phyloP scores from a whole-genome alignment of 192 early-diverging fungal genomes.

The Backusella luteola region DNA sequence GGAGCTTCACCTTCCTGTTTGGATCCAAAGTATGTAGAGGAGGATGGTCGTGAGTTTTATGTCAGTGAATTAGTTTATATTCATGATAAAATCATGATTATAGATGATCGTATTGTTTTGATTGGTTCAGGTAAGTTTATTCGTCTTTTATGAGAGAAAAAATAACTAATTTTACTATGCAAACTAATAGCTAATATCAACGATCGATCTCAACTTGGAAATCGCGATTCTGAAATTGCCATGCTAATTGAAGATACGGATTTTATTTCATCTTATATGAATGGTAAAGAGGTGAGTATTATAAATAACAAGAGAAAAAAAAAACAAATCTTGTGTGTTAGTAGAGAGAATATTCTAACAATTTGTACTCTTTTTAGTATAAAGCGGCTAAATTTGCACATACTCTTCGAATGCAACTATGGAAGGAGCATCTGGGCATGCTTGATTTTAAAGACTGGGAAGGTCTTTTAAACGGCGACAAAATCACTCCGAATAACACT shows the following conservation, averaged over 20 bases:
- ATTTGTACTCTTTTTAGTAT: slow-evolving; percentile 40
- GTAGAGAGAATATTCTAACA: background rate
- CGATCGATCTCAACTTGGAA: background rate
- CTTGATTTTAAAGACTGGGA: slow-evolving; percentile 45
- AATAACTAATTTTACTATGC: slow-evolving; percentile 39
- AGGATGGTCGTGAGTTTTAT: slow-evolving; percentile 27
- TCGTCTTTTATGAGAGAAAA: background rate
- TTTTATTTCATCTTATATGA: slow-evolving; percentile 65
- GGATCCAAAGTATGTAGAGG: slow-evolving; percentile 63
- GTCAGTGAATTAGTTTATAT: slow-evolving; percentile 69
- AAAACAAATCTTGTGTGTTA: background rate
- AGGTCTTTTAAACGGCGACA: background rate
- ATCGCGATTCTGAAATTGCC: background rate
- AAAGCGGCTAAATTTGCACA: slow-evolving; percentile 71
- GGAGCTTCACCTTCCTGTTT: background rate
- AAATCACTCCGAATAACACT: background rate
- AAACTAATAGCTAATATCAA: slow-evolving; percentile 13
- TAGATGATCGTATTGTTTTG: background rate
- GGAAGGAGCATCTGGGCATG: slow-evolving; percentile 83
- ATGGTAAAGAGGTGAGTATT: slow-evolving; percentile 52
- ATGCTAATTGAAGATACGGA: slow-evolving; percentile 73
- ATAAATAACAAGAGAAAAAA: background rate
- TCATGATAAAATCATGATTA: slow-evolving; percentile 51
- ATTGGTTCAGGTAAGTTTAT: background rate
- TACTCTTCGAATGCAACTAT: slow-evolving; percentile 70